Evolutionary conservation across 2,329 filamentous ascomycete genomes (phyloP), one percentile per base, ranked within the genome.

Genomic region (Cadophora sp.): DNA sequence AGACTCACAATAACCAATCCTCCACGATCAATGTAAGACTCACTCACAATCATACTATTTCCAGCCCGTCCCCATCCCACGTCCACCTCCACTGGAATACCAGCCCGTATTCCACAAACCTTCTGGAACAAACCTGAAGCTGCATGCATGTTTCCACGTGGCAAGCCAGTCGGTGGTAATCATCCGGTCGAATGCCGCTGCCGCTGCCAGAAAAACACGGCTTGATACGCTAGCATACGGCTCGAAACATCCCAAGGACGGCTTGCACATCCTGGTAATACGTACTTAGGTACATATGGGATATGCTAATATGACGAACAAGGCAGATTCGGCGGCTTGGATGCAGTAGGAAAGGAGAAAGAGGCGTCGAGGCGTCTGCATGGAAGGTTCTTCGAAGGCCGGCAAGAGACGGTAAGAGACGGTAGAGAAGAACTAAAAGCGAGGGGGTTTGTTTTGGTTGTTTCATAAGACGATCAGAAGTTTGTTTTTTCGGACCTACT

Each of bases 261-360:
- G 27, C 4, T 30, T 30, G 27, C 27, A 4, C 27, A 30, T 30
- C 27, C 27, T 30, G 27, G 27, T 6, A 30, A 30, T 3, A 30
- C 27, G 3, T 30, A 30, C 27, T 30, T 30, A 30, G 30, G 8
- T 20, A 45, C n/a, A 11, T 11, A 47, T 47, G 43, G 45, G 45
- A 39, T 39, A 30, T 36, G 51, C 51, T 36, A 22, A 56, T 56
- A 56, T 56, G 53, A 39, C 53, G 53, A 56, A 14, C 9, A n/a
- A 56, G 53, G 53, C 53, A 56, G n/a, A 41, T 22, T 56, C 53
- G 33, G 20, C 33, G 53, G 33, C 53, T 39, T 56, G 9, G 4
- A 20, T 56, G 30, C 27, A 56, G 27, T 6, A 30, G 27, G 4
- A 30, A 30, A 30, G 27, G 27, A 30, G 41, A 30, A 41, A 30